Base-by-base conservation (phyloP, 163 green algal genomes). In the Scenedesmus sp. region DNA sequence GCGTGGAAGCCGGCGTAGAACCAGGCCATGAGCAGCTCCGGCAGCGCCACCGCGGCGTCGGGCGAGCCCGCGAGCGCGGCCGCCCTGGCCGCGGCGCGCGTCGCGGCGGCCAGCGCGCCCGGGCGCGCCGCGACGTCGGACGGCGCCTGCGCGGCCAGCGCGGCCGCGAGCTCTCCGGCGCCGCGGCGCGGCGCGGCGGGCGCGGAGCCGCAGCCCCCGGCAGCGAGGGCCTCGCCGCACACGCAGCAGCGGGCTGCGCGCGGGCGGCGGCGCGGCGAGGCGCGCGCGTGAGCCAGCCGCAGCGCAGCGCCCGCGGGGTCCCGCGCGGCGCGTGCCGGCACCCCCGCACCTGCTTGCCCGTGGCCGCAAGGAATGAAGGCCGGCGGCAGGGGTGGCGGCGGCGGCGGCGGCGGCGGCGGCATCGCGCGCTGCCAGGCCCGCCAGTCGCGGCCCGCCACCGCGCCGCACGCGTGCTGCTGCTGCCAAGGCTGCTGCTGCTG, bases 1-100 rank as follows among this genome's bases (percentile, higher is more conserved):
- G 50, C 22, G 51, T 76, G 67, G 26, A 57, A 76, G 4, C 67
- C 67, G 20, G 67, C 67, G 53, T 76, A 76, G 26, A 76, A 76
- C 67, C 67, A 76, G 3, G 67, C 67, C 67, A 76, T 76, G 1
- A 76, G 45, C 51, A 76, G 51, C 67, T 76, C 67, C n/a, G 67
- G 51, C 67, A 64, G 10, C 39, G 39, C 39, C 10, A 10, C 39
- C 39, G 39, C 51, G 5, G 51, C 22, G n/a, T 65, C 17, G 17
- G 47, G 18, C 56, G 24, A 3, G 26, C 53, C 50, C 18, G 51
- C 58, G 22, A 76, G 20, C 24, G 51, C 51, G 28, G 20, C 67
- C 44, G 67, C 67, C 56, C 64, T 76, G 13, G 22, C 14, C 44
- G 63, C 51, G 20, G 67, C 67, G 22, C 33, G 50, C 51, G 63